These are phyloP conservation scores for Phialophora chinensis DNA, from an alignment of 2,329 filamentous ascomycete species.

Conservation along the genomic window DNA sequence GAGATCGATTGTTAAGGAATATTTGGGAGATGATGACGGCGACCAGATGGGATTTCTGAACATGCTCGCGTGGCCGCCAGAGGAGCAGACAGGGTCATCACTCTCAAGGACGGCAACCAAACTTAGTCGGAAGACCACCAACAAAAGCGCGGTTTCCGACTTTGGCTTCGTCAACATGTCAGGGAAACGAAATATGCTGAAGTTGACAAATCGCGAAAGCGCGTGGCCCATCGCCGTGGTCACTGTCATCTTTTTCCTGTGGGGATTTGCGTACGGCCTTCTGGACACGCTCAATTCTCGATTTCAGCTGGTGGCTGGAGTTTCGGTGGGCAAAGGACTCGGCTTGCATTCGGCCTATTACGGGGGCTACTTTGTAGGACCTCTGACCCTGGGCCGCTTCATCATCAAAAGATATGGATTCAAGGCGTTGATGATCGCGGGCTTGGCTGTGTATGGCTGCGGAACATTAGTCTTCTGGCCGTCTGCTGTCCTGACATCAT, in stretches of 20 bases:
- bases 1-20: conserved; percentile 32
- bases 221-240: conserved; percentile 67
- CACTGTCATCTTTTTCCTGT: conserved; percentile 82
- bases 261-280: conserved; percentile 89
- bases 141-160: conserved; percentile 49
- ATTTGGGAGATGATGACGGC: conserved; percentile 36
- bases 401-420: conserved; percentile 66
- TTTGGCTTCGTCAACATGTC: conserved; percentile 69
- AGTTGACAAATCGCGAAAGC: conserved; percentile 63
- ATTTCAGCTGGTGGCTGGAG: conserved; percentile 60
- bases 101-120: conserved; percentile 40
- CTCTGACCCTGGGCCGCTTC: conserved; percentile 60
- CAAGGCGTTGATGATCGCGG: conserved; percentile 66
- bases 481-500: conserved; percentile 66
- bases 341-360: conserved; percentile 67
- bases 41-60: conserved; percentile 41
- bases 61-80: conserved; percentile 34
- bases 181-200: conserved; percentile 63
- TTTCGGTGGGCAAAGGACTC: conserved; percentile 54
- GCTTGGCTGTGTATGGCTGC: conserved; percentile 66
- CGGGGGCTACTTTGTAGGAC: conserved; percentile 63
- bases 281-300: conserved; percentile 77
- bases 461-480: conserved; percentile 69
- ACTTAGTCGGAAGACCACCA: conserved; percentile 43
- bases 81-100: conserved; percentile 11